These are phyloP conservation scores for Pinus taeda DNA, from an alignment of 75 land plant species.

Conservation along the genomic window DNA sequence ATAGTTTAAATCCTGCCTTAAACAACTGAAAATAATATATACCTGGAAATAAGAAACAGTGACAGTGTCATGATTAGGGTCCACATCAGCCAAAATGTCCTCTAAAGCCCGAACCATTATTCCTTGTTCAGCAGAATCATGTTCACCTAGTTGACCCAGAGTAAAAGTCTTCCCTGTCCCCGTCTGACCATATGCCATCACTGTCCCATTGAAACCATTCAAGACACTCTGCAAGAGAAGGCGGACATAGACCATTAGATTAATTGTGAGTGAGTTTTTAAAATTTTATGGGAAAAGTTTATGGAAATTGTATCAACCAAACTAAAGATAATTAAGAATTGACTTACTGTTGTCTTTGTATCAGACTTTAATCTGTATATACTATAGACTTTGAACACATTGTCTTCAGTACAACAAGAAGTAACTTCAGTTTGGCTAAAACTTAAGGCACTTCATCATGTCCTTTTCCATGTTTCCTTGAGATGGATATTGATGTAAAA, in stretches of 20 bases:
- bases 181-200: slow-evolving; percentile 48
- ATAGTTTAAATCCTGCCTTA: too few relatives aligned
- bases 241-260: too few relatives aligned
- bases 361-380: too few relatives aligned
- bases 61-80: slow-evolving; percentile 18
- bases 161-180: slow-evolving; percentile 47
- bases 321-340: neutral
- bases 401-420: too few relatives aligned
- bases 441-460: too few relatives aligned
- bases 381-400: too few relatives aligned
- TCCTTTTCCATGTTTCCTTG: too few relatives aligned
- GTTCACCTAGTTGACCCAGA: slow-evolving; percentile 26
- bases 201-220: slow-evolving; percentile 41
- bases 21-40: neutral
- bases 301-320: neutral
- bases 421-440: neutral
- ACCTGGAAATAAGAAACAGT: slow-evolving; percentile 36
- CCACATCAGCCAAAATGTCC: slow-evolving; percentile 22
- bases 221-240: slow-evolving; percentile 35
- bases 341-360: too few relatives aligned
- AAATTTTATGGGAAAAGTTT: neutral
- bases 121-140: slow-evolving; percentile 32
- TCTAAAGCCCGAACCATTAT: slow-evolving; percentile 46
- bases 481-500: too few relatives aligned
- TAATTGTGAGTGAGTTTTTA: too few relatives aligned